Evolutionary conservation across 2,329 filamentous ascomycete species (phyloP).

Genomic region (Ophiostoma sp.): DNA sequence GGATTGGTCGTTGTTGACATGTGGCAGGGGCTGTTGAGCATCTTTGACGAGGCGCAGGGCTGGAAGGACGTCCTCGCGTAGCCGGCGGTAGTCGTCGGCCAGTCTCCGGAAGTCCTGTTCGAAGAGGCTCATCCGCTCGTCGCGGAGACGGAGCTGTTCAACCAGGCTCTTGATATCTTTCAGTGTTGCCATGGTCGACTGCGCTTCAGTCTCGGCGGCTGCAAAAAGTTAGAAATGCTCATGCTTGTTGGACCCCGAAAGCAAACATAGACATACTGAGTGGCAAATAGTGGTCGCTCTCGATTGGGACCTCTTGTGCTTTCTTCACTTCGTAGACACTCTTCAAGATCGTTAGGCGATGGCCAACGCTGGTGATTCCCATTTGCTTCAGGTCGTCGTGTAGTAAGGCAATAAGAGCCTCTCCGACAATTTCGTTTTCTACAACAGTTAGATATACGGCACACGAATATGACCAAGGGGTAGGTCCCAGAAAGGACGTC

Average conservation of each 20-base stretch:
- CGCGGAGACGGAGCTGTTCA: conserved; percentile 79
- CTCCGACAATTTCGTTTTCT: conserved; percentile 94
- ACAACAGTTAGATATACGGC: not conserved
- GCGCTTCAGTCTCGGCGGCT: conserved; percentile 85
- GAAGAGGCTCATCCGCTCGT: conserved; percentile 78
- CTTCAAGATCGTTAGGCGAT: conserved; percentile 90
- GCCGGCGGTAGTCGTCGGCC: conserved; percentile 78
- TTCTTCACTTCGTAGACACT: conserved; percentile 95
- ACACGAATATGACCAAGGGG: too few relatives aligned
- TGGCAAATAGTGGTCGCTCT: conserved; percentile 89
- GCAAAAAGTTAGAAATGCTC: conserved; percentile 14
- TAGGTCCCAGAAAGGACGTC: too few relatives aligned
- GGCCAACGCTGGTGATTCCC: conserved; percentile 86
- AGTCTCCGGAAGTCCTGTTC: conserved; percentile 79
- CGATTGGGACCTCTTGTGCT: conserved; percentile 83
- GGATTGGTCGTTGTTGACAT: conserved; percentile 38
- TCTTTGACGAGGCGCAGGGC: conserved; percentile 89
- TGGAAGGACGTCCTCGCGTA: conserved; percentile 87
- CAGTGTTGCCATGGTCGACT: conserved; percentile 80
- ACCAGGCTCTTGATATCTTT: conserved; percentile 91
- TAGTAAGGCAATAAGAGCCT: conserved; percentile 79
- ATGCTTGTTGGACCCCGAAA: not conserved
- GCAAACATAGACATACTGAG: conserved; percentile 54
- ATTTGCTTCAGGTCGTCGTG: conserved; percentile 95
- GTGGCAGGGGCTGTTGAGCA: conserved; percentile 77